Evolutionary conservation across 2,329 filamentous ascomycete species (phyloP).

Genomic region (Chaetomiaceae sp.): DNA sequence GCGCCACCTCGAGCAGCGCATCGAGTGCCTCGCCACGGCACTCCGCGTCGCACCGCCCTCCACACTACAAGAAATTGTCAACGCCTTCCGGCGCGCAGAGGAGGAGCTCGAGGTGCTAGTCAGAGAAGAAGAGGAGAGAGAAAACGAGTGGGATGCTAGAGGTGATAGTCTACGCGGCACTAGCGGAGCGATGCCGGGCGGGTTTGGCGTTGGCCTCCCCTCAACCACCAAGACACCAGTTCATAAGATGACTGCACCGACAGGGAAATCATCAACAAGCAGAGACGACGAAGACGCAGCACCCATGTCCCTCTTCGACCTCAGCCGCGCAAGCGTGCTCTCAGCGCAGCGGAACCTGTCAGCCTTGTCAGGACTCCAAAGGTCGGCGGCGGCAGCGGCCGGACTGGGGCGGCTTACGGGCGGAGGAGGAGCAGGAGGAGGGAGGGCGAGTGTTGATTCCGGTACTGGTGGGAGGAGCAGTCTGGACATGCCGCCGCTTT

Average conservation of each 20-base stretch:
- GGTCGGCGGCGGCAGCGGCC: slow-evolving; percentile 33
- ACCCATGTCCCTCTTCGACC: slow-evolving; percentile 62
- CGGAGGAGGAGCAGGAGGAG: slow-evolving; percentile 24
- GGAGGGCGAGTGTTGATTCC: neutral
- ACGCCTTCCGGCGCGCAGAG: slow-evolving; percentile 71
- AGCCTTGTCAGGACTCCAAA: slow-evolving; percentile 49
- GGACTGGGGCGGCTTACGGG: slow-evolving; percentile 33
- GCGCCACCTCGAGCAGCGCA: slow-evolving; percentile 72
- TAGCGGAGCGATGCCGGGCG: slow-evolving; percentile 46
- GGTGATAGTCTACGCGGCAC: slow-evolving; percentile 41
- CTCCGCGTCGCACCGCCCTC: slow-evolving; percentile 67
- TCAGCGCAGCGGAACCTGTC: slow-evolving; percentile 56
- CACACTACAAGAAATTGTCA: slow-evolving; percentile 69
- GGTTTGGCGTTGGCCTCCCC: slow-evolving; percentile 36
- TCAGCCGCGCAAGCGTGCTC: slow-evolving; percentile 57
- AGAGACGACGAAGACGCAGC: slow-evolving; percentile 43
- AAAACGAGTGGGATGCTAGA: slow-evolving; percentile 65
- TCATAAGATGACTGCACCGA: slow-evolving; percentile 12
- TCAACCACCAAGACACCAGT: slow-evolving; percentile 4
- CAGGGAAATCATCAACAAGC: neutral
- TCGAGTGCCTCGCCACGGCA: slow-evolving; percentile 73
- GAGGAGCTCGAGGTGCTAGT: slow-evolving; percentile 67
- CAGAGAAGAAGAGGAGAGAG: slow-evolving; percentile 61
- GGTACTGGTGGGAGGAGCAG: slow-evolving; percentile 18
- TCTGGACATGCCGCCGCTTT: slow-evolving; percentile 12